phyloP scores from a whole-genome alignment of 2,329 filamentous ascomycete genomes.

The Cephalotrichum gorgonifer region DNA sequence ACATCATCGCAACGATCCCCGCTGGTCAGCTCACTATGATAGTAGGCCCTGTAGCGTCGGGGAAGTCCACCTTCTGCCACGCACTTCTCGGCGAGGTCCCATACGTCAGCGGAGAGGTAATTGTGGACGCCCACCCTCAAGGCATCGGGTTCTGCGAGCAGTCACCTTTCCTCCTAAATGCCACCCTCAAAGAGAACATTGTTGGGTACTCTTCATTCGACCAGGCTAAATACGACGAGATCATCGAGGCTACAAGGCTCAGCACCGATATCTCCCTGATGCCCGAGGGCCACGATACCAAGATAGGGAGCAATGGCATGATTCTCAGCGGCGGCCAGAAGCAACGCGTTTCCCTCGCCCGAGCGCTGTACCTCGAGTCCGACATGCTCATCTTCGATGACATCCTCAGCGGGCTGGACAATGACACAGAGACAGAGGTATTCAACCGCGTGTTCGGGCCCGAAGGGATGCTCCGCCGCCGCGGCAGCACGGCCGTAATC shows the following conservation, averaged over 20 bases:
- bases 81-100: conserved; percentile 20
- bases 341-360: conserved; percentile 26
- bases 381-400: conserved; percentile 34
- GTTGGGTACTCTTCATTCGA: conserved; percentile 21
- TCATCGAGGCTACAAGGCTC: conserved; percentile 23
- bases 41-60: conserved; percentile 25
- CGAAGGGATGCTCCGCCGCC: conserved; percentile 25
- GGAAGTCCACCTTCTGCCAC: conserved; percentile 26
- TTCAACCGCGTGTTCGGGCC: conserved; percentile 31
- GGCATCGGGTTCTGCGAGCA: conserved; percentile 22
- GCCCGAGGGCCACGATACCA: conserved; percentile 23
- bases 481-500: conserved; percentile 29
- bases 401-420: conserved; percentile 30
- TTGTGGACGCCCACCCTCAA: neutral
- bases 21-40: conserved; percentile 22
- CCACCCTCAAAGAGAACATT: conserved; percentile 25
- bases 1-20: conserved; percentile 22
- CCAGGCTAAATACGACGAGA: conserved; percentile 19
- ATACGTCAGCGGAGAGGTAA: conserved; percentile 9
- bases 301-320: conserved; percentile 29
- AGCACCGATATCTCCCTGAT: conserved; percentile 18
- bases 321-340: conserved; percentile 30
- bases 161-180: conserved; percentile 20
- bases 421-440: conserved; percentile 30
- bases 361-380: conserved; percentile 30